These are phyloP conservation scores for Wickerhamiella allomyrinae DNA, from an alignment of 805 yeast genomes.

Conservation along the genomic window DNA sequence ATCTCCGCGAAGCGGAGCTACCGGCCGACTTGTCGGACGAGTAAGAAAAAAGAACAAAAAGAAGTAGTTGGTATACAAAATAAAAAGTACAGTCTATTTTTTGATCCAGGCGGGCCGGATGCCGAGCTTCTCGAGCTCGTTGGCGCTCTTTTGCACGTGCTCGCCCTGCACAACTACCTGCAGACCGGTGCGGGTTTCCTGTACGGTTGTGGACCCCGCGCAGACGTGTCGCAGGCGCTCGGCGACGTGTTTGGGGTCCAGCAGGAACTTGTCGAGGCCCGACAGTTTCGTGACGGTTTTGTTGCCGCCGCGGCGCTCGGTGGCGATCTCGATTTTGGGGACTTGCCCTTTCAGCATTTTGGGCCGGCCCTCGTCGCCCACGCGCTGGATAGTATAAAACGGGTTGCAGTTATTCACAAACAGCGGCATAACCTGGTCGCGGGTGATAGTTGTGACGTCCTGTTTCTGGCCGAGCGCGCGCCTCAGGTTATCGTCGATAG, in stretches of 20 bases:
- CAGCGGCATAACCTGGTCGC: slow-evolving; percentile 27
- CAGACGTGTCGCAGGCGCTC: slow-evolving; percentile 61
- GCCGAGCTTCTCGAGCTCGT: slow-evolving; percentile 29
- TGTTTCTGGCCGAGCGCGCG: slow-evolving; percentile 28
- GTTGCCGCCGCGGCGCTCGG: slow-evolving; percentile 69
- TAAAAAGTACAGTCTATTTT: slow-evolving; percentile 9
- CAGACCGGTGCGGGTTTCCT: slow-evolving; percentile 37
- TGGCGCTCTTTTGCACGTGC: slow-evolving; percentile 43
- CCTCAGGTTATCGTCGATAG: slow-evolving; percentile 41
- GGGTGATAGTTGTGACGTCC: slow-evolving; percentile 20
- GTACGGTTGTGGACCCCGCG: slow-evolving; percentile 67
- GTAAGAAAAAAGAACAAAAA: background rate
- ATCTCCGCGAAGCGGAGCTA: too few relatives aligned
- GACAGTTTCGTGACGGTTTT: slow-evolving; percentile 62
- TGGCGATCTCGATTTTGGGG: slow-evolving; percentile 51
- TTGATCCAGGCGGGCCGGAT: slow-evolving; percentile 52
- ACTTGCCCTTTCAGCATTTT: slow-evolving; percentile 46
- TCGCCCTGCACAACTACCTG: slow-evolving; percentile 89
- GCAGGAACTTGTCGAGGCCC: slow-evolving; percentile 52
- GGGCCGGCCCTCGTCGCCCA: slow-evolving; percentile 25
- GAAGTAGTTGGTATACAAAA: background rate
- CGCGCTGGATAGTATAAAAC: slow-evolving; percentile 34
- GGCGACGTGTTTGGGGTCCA: slow-evolving; percentile 52
- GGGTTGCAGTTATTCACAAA: slow-evolving; percentile 34
- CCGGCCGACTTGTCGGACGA: too few relatives aligned